These are phyloP conservation scores for Ascodesmis nigricans DNA, from an alignment of 495 filamentous ascomycete species.

Conservation along the genomic window DNA sequence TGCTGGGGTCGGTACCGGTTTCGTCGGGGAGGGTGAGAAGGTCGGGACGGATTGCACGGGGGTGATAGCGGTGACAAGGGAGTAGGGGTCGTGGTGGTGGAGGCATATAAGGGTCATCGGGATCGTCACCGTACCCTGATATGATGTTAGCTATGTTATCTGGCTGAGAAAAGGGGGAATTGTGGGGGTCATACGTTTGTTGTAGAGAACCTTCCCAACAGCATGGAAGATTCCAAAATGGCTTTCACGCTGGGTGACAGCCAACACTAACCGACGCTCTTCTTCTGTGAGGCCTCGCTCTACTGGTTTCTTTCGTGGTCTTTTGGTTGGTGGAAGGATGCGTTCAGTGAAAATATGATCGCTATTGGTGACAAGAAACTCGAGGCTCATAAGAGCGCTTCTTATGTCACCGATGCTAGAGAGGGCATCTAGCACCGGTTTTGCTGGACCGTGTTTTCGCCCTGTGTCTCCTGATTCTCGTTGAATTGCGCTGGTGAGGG, in stretches of 20 bases:
- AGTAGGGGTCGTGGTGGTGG: constrained; percentile 26
- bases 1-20: constrained; percentile 68
- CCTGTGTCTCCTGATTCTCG: constrained; percentile 59
- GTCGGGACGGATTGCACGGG: constrained; percentile 40
- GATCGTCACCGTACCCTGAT: constrained; percentile 14
- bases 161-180: not conserved
- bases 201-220: constrained; percentile 84
- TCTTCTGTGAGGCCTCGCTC: constrained; percentile 41
- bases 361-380: constrained; percentile 67
- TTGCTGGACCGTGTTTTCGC: constrained; percentile 40
- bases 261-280: constrained; percentile 43
- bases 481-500: constrained; percentile 50
- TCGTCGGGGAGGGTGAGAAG: constrained; percentile 64
- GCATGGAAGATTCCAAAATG: constrained; percentile 88
- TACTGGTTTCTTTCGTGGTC: constrained; percentile 29
- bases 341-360: constrained; percentile 26
- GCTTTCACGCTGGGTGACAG: constrained; percentile 65
- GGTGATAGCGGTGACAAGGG: constrained; percentile 25
- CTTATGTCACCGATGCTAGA: constrained; percentile 76
- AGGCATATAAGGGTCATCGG: constrained; percentile 11
- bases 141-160: not conserved
- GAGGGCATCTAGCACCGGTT: constrained; percentile 43
- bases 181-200: constrained; percentile 43
- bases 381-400: constrained; percentile 68
- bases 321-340: not conserved